Percentiles rank a stretch among this genome's conserved stretches.
Evolutionary conservation across 2,329 filamentous ascomycete species (phyloP).

Genomic region (Phialophora tarda): DNA sequence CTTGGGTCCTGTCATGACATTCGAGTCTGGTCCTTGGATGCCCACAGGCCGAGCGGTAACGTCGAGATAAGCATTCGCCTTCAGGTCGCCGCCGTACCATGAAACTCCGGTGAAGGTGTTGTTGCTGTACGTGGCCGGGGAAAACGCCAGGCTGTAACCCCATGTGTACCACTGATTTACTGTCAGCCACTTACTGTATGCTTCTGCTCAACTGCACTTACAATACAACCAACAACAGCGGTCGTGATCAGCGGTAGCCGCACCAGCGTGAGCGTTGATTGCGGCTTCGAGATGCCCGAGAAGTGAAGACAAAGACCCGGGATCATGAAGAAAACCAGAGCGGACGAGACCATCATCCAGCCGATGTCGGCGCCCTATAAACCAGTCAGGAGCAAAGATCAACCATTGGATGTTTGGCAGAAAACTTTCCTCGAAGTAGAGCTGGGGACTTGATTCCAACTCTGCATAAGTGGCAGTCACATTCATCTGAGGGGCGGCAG

Average conservation of each 20-base stretch:
- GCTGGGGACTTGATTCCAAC: conserved; percentile 14
- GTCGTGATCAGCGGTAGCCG: conserved; percentile 17
- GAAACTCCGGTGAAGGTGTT: background rate
- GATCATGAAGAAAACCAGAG: conserved; percentile 18
- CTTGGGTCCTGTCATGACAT: conserved; percentile 8
- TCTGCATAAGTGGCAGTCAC: conserved; percentile 14
- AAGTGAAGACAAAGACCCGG: conserved; percentile 16
- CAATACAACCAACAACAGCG: conserved; percentile 11
- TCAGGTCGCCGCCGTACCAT: conserved; percentile 16
- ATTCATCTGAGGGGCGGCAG: conserved; percentile 13
- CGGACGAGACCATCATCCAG: conserved; percentile 16
- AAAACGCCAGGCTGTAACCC: conserved; percentile 17
- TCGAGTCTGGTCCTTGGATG: conserved; percentile 11
- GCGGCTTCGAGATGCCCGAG: conserved; percentile 13
- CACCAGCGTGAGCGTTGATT: conserved; percentile 15
- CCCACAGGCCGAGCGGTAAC: conserved; percentile 13
- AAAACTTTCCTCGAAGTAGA: conserved; percentile 19
- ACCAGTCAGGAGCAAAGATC: background rate
- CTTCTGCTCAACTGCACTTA: background rate
- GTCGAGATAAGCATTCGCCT: conserved; percentile 17
- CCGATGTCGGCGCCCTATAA: conserved; percentile 13
- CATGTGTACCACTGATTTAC: conserved; percentile 15
- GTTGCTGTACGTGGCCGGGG: conserved; percentile 1
- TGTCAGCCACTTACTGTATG: background rate
- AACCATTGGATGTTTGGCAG: too few relatives aligned